Evolutionary conservation across 306 rosid species (phyloP), one percentile per base, ranked within the genome.

Genomic region (Prinsepia uniflora): DNA sequence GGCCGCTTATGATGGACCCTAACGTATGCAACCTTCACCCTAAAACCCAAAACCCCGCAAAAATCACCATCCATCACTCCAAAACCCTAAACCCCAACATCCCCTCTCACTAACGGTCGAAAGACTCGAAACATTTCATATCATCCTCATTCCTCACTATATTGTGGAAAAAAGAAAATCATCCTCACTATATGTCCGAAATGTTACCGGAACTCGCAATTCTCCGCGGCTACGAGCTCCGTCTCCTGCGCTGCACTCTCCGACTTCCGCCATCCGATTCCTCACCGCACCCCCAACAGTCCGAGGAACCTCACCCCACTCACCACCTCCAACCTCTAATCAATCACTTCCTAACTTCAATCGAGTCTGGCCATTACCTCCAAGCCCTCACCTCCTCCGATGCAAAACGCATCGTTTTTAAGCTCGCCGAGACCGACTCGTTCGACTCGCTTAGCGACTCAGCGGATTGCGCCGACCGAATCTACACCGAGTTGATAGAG

Each of bases 241-340:
- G 96, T 59, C 91, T 92, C 83, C 80, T 92, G 59, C 91, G 88
- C 34, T 86, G 93, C 76, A 86, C 91, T 58, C 73, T 89, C 63
- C 53, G 65, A n/a, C 36, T 48, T 53, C 71, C 80, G 4, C 74
- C 83, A 14, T 58, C 79, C 42, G 55, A 48, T 67, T 6, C 48
- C 20, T 44, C 59, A 1, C 40, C 72, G 34, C 75, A 53, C n/a
- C 43, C 80, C 11, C 65, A 50, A 41, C 75, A 74, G 36, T 57
- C 80, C 40, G 47, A 77, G 47, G 68, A 46, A 10, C 5, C 68
- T 49, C 58, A 11, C 2, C 22, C 67, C 8, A 6, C 67, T 49
- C 30, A 77, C 71, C 63, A 7, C 66, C 69, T 80, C 87, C 65
- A 58, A 42, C 55, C 66, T 10, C 84, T 71, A 43, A 74, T 88